Conservation (phyloP, 495 filamentous ascomycete species). For the Rhizodiscina lignyota region DNA sequence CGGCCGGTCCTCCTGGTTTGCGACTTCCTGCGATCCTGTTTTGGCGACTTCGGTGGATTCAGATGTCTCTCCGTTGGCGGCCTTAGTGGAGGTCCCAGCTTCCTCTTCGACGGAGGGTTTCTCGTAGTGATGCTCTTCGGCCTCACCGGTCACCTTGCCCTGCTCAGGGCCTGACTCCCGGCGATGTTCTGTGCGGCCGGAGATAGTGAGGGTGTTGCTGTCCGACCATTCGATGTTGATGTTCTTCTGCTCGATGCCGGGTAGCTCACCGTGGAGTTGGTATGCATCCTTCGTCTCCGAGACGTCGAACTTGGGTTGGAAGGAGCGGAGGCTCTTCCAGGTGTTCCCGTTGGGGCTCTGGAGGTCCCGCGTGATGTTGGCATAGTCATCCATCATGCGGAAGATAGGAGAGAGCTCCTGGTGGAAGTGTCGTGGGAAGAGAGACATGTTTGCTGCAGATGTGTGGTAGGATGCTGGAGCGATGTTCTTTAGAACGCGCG, state of each 20-base stretch:
- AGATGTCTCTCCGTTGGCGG: no score
- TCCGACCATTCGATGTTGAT: conserved; percentile 77
- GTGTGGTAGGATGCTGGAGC: neutral
- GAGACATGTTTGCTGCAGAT: conserved; percentile 37
- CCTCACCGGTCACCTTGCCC: conserved; percentile 11
- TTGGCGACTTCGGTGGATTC: conserved; percentile 2
- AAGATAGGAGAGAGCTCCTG: conserved; percentile 49
- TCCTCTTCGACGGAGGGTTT: conserved; percentile 55
- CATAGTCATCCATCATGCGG: conserved; percentile 62
- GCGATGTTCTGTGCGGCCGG: conserved; percentile 42
- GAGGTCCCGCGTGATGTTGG: conserved; percentile 18
- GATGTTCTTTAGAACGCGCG: neutral
- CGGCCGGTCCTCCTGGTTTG: conserved; percentile 3
- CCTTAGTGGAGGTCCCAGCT: no score
- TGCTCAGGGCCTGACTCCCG: conserved; percentile 30
- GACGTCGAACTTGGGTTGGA: conserved; percentile 68
- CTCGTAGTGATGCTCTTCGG: conserved; percentile 13
- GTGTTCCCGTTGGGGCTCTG: conserved; percentile 8
- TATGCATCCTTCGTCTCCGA: conserved; percentile 50
- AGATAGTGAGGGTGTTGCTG: conserved; percentile 54
- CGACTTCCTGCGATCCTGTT: conserved; percentile 12
- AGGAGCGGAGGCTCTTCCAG: conserved; percentile 22
- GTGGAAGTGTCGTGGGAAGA: conserved; percentile 39
- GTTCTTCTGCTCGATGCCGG: conserved; percentile 63
- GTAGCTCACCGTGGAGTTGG: conserved; percentile 76